Evolutionary conservation across 2,329 filamentous ascomycete species (phyloP).

Genomic region (Colletotrichum scovillei): DNA sequence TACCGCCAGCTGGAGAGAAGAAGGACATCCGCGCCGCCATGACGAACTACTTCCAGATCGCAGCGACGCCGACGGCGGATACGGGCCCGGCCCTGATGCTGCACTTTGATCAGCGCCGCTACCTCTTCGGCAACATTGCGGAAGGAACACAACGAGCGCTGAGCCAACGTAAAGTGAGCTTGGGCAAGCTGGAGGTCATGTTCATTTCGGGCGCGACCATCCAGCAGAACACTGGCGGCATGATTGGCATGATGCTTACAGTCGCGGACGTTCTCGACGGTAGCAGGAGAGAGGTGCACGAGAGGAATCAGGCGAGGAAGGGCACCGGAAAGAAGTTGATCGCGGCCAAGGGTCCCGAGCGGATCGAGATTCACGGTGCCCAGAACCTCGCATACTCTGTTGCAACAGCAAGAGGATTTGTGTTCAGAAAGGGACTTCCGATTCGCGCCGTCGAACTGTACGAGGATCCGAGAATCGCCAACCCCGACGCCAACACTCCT

Average conservation of each 20-base stretch:
- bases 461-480: slow-evolving; percentile 50
- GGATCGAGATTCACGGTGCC: slow-evolving; percentile 73
- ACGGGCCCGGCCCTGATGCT: slow-evolving; percentile 84
- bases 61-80: slow-evolving; percentile 88
- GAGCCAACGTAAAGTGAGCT: slow-evolving; percentile 72
- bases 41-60: slow-evolving; percentile 79
- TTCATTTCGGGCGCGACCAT: slow-evolving; percentile 84
- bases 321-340: slow-evolving; percentile 50
- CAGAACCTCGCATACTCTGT: slow-evolving; percentile 84
- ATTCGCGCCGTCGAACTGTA: slow-evolving; percentile 77
- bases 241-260: slow-evolving; percentile 87
- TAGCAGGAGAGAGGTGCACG: slow-evolving; percentile 53
- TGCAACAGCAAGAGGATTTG: slow-evolving; percentile 85
- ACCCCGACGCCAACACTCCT: slow-evolving; percentile 64
- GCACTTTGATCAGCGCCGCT: slow-evolving; percentile 84
- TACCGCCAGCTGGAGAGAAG: neutral
- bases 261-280: slow-evolving; percentile 75
- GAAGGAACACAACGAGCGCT: slow-evolving; percentile 88
- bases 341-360: slow-evolving; percentile 26
- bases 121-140: slow-evolving; percentile 83
- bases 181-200: slow-evolving; percentile 77
- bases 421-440: slow-evolving; percentile 86
- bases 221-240: slow-evolving; percentile 83
- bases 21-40: slow-evolving; percentile 58
- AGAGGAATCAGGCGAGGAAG: slow-evolving; percentile 53